Evolutionary conservation across 176 grass and related monocot species (phyloP).

Genomic region (Leersia perrieri): DNA sequence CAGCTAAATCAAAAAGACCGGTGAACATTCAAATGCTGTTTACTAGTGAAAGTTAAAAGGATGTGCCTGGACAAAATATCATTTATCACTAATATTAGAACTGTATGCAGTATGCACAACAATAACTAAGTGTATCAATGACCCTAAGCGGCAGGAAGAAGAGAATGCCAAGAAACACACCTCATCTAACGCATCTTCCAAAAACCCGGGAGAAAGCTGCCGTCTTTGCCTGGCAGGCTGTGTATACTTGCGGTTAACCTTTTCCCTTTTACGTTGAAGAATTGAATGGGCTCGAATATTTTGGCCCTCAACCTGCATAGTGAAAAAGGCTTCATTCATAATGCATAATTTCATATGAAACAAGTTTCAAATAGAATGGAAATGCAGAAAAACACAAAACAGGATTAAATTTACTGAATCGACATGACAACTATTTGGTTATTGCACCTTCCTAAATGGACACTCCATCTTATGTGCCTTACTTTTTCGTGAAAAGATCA

Average conservation of each 20-base stretch:
- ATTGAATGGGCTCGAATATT: conserved; percentile 74
- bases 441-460: conserved; percentile 7
- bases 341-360: conserved; percentile 16
- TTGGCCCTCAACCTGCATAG: conserved; percentile 62
- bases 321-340: neutral
- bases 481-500: neutral
- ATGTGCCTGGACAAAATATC: neutral
- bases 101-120: neutral
- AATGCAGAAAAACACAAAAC: neutral
- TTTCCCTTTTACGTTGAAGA: conserved; percentile 74
- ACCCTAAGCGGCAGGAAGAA: conserved; percentile 25
- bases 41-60: conserved; percentile 4
- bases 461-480: conserved; percentile 6
- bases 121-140: conserved; percentile 15
- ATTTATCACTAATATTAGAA: neutral
- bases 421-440: conserved; percentile 4
- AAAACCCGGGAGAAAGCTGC: conserved; percentile 73
- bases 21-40: neutral
- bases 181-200: conserved; percentile 92
- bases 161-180: conserved; percentile 34
- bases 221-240: conserved; percentile 57
- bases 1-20: neutral
- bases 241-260: conserved; percentile 77
- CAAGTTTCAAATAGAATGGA: neutral
- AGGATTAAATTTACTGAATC: neutral